These are phyloP conservation scores for Solanum paucissectum DNA, from an alignment of 257 asterid genomes.

Conservation along the genomic window DNA sequence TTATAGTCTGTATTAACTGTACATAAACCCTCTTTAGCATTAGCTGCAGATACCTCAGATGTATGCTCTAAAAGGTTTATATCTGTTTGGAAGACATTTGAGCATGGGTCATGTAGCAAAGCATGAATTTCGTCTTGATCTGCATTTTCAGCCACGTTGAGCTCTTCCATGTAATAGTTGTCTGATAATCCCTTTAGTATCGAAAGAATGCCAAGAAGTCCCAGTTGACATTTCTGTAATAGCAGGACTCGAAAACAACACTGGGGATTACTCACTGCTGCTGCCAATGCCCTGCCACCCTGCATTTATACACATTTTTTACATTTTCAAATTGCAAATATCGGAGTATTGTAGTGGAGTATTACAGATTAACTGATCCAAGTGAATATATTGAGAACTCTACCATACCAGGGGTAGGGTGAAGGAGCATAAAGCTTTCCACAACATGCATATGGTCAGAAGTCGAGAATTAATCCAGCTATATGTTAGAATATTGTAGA, in stretches of 20 bases:
- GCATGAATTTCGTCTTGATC: slow-evolving; percentile 21
- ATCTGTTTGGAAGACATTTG: slow-evolving; percentile 6
- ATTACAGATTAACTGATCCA: neutral
- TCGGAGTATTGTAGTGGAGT: neutral
- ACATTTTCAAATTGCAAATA: slow-evolving; percentile 7
- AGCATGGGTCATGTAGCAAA: slow-evolving; percentile 5
- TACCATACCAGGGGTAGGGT: neutral
- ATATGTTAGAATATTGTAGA: neutral
- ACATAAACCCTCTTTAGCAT: slow-evolving; percentile 7
- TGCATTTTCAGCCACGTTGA: slow-evolving; percentile 69
- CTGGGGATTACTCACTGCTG: slow-evolving; percentile 41
- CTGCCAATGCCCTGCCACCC: slow-evolving; percentile 65
- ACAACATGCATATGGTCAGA: neutral
- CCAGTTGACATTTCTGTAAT: slow-evolving; percentile 59
- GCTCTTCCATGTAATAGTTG: slow-evolving; percentile 59
- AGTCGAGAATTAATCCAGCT: neutral
- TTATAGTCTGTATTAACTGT: slow-evolving; percentile 5
- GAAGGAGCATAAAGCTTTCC: neutral
- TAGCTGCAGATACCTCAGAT: neutral
- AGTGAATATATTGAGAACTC: neutral
- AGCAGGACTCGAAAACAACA: slow-evolving; percentile 53
- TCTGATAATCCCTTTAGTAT: slow-evolving; percentile 48
- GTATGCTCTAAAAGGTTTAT: neutral
- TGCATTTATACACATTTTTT: slow-evolving; percentile 22
- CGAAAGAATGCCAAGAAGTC: slow-evolving; percentile 40